Evolutionary conservation across 352 stramenopile genomes (phyloP).

Genomic region (Phytophthora crassamura): DNA sequence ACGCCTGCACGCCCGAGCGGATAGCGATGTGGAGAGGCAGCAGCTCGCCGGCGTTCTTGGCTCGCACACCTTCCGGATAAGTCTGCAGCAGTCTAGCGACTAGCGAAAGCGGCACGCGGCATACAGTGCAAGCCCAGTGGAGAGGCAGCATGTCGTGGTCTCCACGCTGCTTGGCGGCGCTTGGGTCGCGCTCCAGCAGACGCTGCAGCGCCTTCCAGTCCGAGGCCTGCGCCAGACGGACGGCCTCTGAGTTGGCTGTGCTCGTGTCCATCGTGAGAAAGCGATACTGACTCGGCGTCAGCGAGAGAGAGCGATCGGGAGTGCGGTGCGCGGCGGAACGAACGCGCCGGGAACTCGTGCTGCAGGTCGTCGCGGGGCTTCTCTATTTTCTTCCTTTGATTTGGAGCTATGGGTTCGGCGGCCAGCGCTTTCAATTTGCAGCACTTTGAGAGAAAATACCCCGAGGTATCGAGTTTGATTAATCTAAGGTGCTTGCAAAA

Average conservation of each 20-base stretch:
- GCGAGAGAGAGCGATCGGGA: constrained; percentile 19
- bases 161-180: constrained; percentile 54
- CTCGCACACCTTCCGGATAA: constrained; percentile 60
- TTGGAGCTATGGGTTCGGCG: constrained; percentile 9
- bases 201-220: constrained; percentile 78
- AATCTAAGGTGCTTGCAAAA: no score
- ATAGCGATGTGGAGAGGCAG: constrained; percentile 87
- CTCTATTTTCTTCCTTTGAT: constrained; percentile 21
- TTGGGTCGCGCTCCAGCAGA: constrained; percentile 61
- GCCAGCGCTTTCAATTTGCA: no score
- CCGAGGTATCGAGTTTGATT: no score
- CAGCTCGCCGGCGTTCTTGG: constrained; percentile 70
- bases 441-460: no score
- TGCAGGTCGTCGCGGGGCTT: constrained; percentile 7
- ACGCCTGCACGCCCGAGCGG: constrained; percentile 48
- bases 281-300: constrained; percentile 8
- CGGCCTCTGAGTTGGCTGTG: constrained; percentile 60
- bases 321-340: constrained; percentile 20
- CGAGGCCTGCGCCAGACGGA: constrained; percentile 77
- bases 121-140: constrained; percentile 83
- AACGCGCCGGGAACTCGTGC: constrained; percentile 34
- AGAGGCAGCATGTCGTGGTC: constrained; percentile 87
- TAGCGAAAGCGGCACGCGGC: constrained; percentile 64
- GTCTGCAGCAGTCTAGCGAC: constrained; percentile 66
- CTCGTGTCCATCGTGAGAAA: constrained; percentile 32